phyloP scores from a whole-genome alignment of 164 flowering plant genomes.

The Kingdonia uniflora region DNA sequence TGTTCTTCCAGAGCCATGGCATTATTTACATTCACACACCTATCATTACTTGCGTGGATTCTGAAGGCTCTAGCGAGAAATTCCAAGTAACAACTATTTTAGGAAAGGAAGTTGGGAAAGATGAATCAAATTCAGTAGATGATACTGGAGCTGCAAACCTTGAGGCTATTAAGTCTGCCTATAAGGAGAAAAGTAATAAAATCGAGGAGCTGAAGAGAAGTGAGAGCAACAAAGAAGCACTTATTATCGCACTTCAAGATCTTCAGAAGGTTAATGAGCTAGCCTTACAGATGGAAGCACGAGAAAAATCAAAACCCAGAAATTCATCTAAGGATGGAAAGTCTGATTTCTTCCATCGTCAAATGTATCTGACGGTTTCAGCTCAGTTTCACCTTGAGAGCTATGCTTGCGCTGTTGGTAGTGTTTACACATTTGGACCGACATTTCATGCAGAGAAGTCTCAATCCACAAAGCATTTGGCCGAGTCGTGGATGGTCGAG shows the following conservation, averaged over 20 bases:
- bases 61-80: slow-evolving; percentile 40
- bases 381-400: slow-evolving; percentile 80
- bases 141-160: slow-evolving; percentile 28
- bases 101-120: slow-evolving; percentile 16
- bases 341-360: slow-evolving; percentile 44
- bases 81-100: slow-evolving; percentile 50
- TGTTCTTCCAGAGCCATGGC: slow-evolving; percentile 64
- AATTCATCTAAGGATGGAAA: slow-evolving; percentile 14
- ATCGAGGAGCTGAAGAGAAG: slow-evolving; percentile 70
- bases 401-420: slow-evolving; percentile 82
- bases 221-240: slow-evolving; percentile 74
- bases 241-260: slow-evolving; percentile 57
- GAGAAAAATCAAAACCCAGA: slow-evolving; percentile 23
- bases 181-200: slow-evolving; percentile 43
- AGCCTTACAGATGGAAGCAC: slow-evolving; percentile 52
- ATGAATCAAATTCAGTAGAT: slow-evolving; percentile 12
- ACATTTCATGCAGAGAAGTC: slow-evolving; percentile 49
- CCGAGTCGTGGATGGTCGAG: slow-evolving; percentile 84
- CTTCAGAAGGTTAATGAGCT: slow-evolving; percentile 55
- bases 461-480: slow-evolving; percentile 33
- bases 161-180: slow-evolving; percentile 46
- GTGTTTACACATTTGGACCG: slow-evolving; percentile 87
- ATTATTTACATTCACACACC: slow-evolving; percentile 71
- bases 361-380: slow-evolving; percentile 44
- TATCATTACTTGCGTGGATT: slow-evolving; percentile 51